Evolutionary conservation across 1,139 yeast species (phyloP), one percentile per base, ranked within the genome.

Genomic region (Eremothecium coryli): DNA sequence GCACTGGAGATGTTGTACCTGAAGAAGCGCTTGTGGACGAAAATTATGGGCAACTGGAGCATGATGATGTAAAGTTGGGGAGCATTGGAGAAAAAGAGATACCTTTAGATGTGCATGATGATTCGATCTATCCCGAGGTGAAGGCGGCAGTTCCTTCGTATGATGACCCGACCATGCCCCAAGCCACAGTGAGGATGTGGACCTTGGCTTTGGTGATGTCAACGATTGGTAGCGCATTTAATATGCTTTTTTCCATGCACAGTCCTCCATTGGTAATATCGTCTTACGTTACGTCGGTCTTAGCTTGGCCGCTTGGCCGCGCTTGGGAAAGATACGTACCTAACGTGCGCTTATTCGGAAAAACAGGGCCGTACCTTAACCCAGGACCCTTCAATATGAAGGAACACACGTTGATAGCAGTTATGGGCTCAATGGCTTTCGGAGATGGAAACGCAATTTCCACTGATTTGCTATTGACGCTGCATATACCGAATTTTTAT

Each of bases 51-150:
- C n/a, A 22, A 13, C 5, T 22, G 12, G 24, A 22, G n/a, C n/a
- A 22, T 11, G 24, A 5, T 11, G 24, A 3, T 4, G 24, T 5
- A 5, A 5, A 22, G 4, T 11, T 13, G n/a, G 25, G 25, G 14
- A 27, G 17, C 9, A 25, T 20, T 7, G 36, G 27, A n/a, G 42
- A 37, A 29, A 40, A 37, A 29, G 37, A 37, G 20, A 38, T 40
- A 4, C 37, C 35, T 26, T 32, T 37, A 22, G 26, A 32, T 6
- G 67, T 64, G 39, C 69, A 64, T 48, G 68, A 72, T 47, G 77
- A 76, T 49, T 73, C 79, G 14, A 78, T 81, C 6, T 74, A 73
- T 50, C 75, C 82, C 0, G 84, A 77, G 51, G 85, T 77, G 26
- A 66, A 84, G 49, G 81, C 82, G 4, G 69, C 82, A 4, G 82